These are phyloP conservation scores for Russula griseocarnosa DNA, from an alignment of 768 basidiomycete species.

Conservation along the genomic window DNA sequence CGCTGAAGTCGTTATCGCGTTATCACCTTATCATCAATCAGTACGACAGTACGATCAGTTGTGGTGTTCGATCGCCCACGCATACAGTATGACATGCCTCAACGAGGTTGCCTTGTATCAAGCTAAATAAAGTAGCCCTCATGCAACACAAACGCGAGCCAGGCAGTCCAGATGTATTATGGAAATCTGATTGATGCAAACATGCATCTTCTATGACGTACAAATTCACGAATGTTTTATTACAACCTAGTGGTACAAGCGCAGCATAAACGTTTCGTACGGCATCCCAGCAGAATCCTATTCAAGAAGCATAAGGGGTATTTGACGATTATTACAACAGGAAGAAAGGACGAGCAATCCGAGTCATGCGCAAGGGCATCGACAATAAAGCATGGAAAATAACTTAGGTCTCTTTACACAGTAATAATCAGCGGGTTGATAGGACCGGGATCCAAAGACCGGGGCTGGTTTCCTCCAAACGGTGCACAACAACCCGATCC, in stretches of 20 bases:
- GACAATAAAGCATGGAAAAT: slow-evolving; percentile 24
- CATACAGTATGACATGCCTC: slow-evolving; percentile 18
- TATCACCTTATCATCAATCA: slow-evolving; percentile 13
- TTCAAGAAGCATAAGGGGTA: slow-evolving; percentile 6
- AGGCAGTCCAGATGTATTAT: neutral
- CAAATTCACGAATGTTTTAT: slow-evolving; percentile 6
- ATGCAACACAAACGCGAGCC: slow-evolving; percentile 8
- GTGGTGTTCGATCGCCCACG: slow-evolving; percentile 1
- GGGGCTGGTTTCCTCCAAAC: slow-evolving; percentile 22
- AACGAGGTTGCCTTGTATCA: slow-evolving; percentile 16
- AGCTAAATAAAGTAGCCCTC: slow-evolving; percentile 2
- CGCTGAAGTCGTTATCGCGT: no score
- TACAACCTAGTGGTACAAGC: slow-evolving; percentile 23
- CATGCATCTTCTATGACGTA: slow-evolving; percentile 22
- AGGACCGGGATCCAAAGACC: slow-evolving; percentile 26
- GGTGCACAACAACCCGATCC: slow-evolving; percentile 27
- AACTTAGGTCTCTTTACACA: slow-evolving; percentile 8
- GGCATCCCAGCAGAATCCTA: slow-evolving; percentile 3
- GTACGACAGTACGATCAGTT: no score
- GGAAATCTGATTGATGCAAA: neutral
- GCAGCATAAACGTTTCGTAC: slow-evolving; percentile 4
- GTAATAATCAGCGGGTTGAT: slow-evolving; percentile 21
- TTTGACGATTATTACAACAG: slow-evolving; percentile 1
- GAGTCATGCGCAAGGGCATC: neutral
- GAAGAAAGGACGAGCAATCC: neutral